Conservation (phyloP, 192 early-diverging fungal species). For the Irineochytrium annulatum region DNA sequence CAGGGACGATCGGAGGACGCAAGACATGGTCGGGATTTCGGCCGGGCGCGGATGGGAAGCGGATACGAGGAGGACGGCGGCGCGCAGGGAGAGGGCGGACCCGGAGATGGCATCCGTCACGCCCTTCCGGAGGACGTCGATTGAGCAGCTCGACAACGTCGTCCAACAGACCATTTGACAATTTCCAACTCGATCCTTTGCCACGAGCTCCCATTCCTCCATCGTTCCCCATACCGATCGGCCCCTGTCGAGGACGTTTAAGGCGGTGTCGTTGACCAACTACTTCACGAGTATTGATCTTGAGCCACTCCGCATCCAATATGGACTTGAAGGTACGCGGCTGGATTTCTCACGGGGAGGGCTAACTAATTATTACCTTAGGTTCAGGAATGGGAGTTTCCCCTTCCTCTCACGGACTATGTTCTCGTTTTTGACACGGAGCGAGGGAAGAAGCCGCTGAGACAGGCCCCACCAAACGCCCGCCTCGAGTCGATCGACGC, state of each 20-base stretch:
- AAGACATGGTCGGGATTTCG: not conserved
- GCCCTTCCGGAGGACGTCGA: too few species aligned
- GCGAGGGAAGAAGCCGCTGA: not conserved
- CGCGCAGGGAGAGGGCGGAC: too few species aligned
- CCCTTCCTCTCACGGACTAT: not conserved
- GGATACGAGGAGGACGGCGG: too few species aligned
- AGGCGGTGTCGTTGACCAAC: not conserved
- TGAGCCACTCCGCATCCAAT: too few species aligned
- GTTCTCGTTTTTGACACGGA: not conserved
- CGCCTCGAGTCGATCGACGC: slow-evolving; percentile 42
- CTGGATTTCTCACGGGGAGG: not conserved
- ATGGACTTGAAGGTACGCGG: too few species aligned
- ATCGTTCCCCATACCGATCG: too few species aligned
- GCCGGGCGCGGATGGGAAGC: too few species aligned
- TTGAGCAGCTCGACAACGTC: too few species aligned
- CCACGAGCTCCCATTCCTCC: too few species aligned
- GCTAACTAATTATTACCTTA: not conserved
- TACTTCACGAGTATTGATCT: not conserved
- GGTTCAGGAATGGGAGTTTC: not conserved
- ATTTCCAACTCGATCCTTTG: too few species aligned
- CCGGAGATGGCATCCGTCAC: too few species aligned
- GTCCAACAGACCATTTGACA: too few species aligned
- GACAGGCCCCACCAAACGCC: slow-evolving; percentile 2
- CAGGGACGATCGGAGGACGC: not conserved
- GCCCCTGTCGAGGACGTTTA: not conserved